Evolutionary conservation across 2,329 filamentous ascomycete genomes (phyloP), one percentile per base, ranked within the genome.

Genomic region (Metarhizium humberi): DNA sequence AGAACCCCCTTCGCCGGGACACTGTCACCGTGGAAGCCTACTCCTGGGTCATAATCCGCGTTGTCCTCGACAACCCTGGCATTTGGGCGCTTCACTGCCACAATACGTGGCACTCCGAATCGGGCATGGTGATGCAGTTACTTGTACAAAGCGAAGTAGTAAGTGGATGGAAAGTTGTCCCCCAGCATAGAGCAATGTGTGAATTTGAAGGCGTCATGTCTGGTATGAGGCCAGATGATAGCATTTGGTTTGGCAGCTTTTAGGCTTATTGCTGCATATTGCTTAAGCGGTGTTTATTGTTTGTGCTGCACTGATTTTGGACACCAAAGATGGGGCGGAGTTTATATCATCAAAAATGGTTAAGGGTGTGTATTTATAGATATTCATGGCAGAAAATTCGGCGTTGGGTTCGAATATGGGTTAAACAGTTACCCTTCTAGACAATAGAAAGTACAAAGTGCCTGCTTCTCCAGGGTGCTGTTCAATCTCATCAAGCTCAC

Each of bases 111-210:
- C 81, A 84, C 61, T 72, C 74, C 0, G 79, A 81, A 59, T 76
- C 79, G 1, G 80, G 81, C 1, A 73, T 84, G 71, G 56, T 77
- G 36, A 85, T 85, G 82, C 79, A 83, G 64, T 75, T 86, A 54
- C 61, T 73, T 11, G 71, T 69, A 1, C 60, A 62, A 11, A 60
- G 62, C 0, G 68, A 71, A 1, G 62, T 62, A 4, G 63, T 70
- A 4, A 55, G 58, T 0, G 42, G 42, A 3, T 70, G 68, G 70
- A 48, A 53, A 2, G 50, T 69, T 3, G 55, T 56, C 1, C 55
- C 61, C 1, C 55, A 60, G 4, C 61, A 65, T 34, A 60, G 56
- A 8, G 58, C 56, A 1, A 62, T 73, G 59, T 73, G 71, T 47
- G 36, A 1, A 3, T 55, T 61, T 1, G 47, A 63, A 2, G 70